phyloP scores from a whole-genome alignment of 1,284 basidiomycete species.

The Ustilago cynodontis region DNA sequence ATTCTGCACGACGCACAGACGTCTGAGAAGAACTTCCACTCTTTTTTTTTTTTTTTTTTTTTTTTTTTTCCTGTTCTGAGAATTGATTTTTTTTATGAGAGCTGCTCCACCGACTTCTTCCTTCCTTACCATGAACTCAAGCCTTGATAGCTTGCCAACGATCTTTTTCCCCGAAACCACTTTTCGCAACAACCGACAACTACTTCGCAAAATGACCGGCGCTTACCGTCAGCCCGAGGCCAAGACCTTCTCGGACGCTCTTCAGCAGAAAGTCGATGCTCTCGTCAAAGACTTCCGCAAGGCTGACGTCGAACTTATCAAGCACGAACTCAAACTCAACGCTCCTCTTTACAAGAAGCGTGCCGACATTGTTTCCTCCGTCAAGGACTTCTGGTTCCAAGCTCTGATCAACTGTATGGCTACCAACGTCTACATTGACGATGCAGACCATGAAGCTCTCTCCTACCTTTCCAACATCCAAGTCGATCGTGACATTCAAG shows the following conservation, averaged over 20 bases:
- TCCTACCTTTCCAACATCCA: slow-evolving; percentile 60
- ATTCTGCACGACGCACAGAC: slow-evolving; percentile 25
- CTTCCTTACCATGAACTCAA: not conserved
- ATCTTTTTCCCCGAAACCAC: not conserved
- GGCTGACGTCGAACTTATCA: slow-evolving; percentile 59
- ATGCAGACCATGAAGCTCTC: slow-evolving; percentile 64
- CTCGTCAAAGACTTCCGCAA: slow-evolving; percentile 58
- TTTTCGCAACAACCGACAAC: not conserved
- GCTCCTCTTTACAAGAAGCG: slow-evolving; percentile 65
- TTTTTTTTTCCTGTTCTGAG: no score
- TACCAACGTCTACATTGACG: slow-evolving; percentile 67
- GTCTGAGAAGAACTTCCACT: slow-evolving; percentile 39
- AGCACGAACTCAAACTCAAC: slow-evolving; percentile 60
- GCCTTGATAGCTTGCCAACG: slow-evolving; percentile 1
- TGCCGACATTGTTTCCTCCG: slow-evolving; percentile 54
- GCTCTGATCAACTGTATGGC: slow-evolving; percentile 65
- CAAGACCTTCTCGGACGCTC: slow-evolving; percentile 48
- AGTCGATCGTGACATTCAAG: slow-evolving; percentile 57
- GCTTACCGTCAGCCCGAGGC: slow-evolving; percentile 46
- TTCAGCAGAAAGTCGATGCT: slow-evolving; percentile 51
- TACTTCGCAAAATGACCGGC: slow-evolving; percentile 31
- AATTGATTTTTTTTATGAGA: slow-evolving; percentile 17
- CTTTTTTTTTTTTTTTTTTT: slow-evolving; percentile 2
- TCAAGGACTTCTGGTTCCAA: slow-evolving; percentile 66
- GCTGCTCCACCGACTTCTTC: slow-evolving; percentile 10